Evolutionary conservation across 2,329 filamentous ascomycete genomes (phyloP).

Genomic region (Ascocoryne sarcoides): DNA sequence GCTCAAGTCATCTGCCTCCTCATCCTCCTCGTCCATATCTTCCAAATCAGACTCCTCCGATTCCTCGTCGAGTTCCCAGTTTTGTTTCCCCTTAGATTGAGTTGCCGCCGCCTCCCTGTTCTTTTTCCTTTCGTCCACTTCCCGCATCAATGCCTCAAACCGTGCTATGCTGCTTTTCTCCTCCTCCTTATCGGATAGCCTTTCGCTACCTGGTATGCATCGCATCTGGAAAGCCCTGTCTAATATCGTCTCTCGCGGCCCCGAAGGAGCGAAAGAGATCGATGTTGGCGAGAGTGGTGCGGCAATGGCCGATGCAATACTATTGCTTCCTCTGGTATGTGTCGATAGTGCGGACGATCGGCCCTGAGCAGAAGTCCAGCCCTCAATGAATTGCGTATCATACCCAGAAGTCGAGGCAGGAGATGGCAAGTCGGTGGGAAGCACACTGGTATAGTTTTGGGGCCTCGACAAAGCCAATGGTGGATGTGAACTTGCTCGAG

Average conservation of each 20-base stretch:
- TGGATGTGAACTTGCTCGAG: conserved; percentile 30
- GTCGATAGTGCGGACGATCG: conserved; percentile 48
- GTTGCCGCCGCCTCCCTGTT: conserved; percentile 3
- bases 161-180: conserved; percentile 58
- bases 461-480: conserved; percentile 40
- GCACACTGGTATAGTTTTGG: conserved; percentile 42
- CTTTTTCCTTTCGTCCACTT: conserved; percentile 42
- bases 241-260: conserved; percentile 55
- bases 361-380: conserved; percentile 52
- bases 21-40: conserved; percentile 26
- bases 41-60: conserved; percentile 32
- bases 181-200: conserved; percentile 38
- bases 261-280: conserved; percentile 28
- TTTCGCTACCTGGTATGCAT: conserved; percentile 52
- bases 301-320: conserved; percentile 41
- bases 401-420: conserved; percentile 44
- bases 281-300: conserved; percentile 30
- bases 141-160: conserved; percentile 58
- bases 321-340: conserved; percentile 45
- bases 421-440: conserved; percentile 48
- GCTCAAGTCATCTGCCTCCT: conserved; percentile 29
- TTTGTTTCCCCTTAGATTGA: conserved; percentile 18
- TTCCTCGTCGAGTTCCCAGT: conserved; percentile 24
- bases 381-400: conserved; percentile 49
- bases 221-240: conserved; percentile 57